A percentile compares a stretch with the other conserved stretches of the same genome.
Evolutionary conservation across 129 eudicot genomes (phyloP).

Genomic region (Centaurea solstitialis): DNA sequence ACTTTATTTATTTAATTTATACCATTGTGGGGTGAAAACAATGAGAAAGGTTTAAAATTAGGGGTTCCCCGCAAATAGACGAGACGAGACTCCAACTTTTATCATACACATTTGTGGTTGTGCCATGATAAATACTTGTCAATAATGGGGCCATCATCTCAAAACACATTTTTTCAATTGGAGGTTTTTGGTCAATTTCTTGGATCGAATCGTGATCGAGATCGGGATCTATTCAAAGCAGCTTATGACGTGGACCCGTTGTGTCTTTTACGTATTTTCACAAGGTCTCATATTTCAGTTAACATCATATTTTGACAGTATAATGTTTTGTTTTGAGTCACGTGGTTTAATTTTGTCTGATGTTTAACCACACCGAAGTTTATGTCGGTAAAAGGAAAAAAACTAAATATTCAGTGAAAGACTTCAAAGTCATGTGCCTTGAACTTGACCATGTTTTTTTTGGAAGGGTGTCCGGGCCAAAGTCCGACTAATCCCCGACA

Average conservation of each 20-base stretch:
- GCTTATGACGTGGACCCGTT: not conserved
- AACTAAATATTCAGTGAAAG: not conserved
- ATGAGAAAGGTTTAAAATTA: not conserved
- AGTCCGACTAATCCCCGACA: too few relatives aligned
- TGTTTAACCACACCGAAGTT: not conserved
- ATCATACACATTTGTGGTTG: constrained; percentile 8
- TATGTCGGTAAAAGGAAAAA: not conserved
- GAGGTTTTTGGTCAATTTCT: not conserved
- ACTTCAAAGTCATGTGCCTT: not conserved
- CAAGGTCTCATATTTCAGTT: not conserved
- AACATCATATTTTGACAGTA: not conserved
- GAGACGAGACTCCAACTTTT: constrained; percentile 9
- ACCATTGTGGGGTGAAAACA: not conserved
- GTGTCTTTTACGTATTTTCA: not conserved
- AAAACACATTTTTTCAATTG: not conserved
- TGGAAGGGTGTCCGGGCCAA: too few relatives aligned
- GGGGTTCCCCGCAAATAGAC: constrained; percentile 9
- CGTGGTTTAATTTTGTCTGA: not conserved
- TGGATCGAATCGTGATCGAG: not conserved
- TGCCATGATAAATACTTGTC: constrained; percentile 9
- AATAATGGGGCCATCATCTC: constrained; percentile 2
- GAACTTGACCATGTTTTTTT: not conserved
- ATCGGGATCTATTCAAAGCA: not conserved
- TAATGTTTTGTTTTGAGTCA: not conserved
- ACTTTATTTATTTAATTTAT: not conserved